These are phyloP conservation scores for Diaporthe vaccinii DNA, from an alignment of 2,329 filamentous ascomycete genomes.

Conservation along the genomic window DNA sequence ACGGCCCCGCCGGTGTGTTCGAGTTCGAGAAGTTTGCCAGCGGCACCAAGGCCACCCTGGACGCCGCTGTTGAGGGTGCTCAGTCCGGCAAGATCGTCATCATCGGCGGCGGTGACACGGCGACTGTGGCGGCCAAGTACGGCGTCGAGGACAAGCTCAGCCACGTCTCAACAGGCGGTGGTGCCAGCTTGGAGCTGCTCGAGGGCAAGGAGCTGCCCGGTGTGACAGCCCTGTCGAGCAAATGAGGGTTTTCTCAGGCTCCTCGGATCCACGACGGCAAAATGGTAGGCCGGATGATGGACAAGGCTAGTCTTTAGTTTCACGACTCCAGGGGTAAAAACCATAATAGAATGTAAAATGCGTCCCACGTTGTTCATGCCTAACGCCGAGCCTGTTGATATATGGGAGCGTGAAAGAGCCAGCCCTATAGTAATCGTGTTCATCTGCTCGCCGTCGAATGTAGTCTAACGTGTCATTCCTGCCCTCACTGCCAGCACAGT, in stretches of 20 bases:
- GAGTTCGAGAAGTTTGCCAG: conserved; percentile 95
- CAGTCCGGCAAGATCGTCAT: conserved; percentile 94
- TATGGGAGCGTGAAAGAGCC: background rate
- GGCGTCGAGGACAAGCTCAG: conserved; percentile 96
- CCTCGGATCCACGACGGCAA: conserved; percentile 46
- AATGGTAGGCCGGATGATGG: conserved; percentile 47
- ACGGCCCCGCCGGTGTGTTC: conserved; percentile 96
- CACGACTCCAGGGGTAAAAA: conserved; percentile 21
- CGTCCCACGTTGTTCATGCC: conserved; percentile 6
- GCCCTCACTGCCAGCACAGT: background rate
- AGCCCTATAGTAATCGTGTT: background rate
- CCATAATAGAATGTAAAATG: conserved; percentile 37
- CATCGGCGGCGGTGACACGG: conserved; percentile 97
- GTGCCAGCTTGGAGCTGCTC: conserved; percentile 93
- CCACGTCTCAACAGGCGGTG: conserved; percentile 97
- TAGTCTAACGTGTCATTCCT: conserved; percentile 24
- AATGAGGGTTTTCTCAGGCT: conserved; percentile 59
- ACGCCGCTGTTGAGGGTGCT: conserved; percentile 86
- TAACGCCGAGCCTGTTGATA: background rate
- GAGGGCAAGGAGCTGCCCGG: conserved; percentile 98
- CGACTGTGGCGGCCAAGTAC: conserved; percentile 98
- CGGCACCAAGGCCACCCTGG: conserved; percentile 92
- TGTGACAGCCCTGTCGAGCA: conserved; percentile 89
- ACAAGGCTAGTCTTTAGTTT: conserved; percentile 53
- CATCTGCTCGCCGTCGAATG: conserved; percentile 30